Conservation (phyloP, 805 yeast genomes). For the Metschnikowia borealis region DNA sequence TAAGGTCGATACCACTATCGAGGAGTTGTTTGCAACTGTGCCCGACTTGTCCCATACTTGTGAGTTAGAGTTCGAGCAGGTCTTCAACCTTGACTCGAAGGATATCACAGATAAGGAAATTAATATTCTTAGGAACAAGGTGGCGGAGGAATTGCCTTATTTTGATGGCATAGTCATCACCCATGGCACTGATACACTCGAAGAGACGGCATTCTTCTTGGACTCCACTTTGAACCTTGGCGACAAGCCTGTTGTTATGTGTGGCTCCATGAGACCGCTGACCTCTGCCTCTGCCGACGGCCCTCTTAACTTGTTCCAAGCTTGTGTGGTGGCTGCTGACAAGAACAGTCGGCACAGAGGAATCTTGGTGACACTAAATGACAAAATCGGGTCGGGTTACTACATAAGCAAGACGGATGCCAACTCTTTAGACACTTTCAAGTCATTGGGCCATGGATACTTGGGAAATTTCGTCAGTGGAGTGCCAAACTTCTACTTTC, state of each 20-base stretch:
- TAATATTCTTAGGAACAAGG: slow-evolving; percentile 42
- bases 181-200: slow-evolving; percentile 70
- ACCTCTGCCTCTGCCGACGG: slow-evolving; percentile 70
- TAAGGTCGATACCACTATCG: slow-evolving; percentile 45
- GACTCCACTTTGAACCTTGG: slow-evolving; percentile 41
- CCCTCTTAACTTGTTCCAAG: slow-evolving; percentile 68
- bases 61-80: slow-evolving; percentile 57
- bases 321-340: slow-evolving; percentile 58
- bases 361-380: slow-evolving; percentile 61
- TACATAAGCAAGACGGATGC: slow-evolving; percentile 70
- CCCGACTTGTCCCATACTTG: slow-evolving; percentile 55
- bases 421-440: slow-evolving; percentile 66
- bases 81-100: slow-evolving; percentile 59
- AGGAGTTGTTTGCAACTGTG: slow-evolving; percentile 38
- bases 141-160: slow-evolving; percentile 40
- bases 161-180: slow-evolving; percentile 62
- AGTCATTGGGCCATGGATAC: slow-evolving; percentile 64
- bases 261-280: slow-evolving; percentile 75
- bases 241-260: slow-evolving; percentile 56
- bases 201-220: slow-evolving; percentile 63
- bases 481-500: slow-evolving; percentile 60
- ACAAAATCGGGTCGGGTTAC: slow-evolving; percentile 65
- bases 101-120: slow-evolving; percentile 48
- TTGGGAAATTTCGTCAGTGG: slow-evolving; percentile 67
- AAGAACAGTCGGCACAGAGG: slow-evolving; percentile 53